Evolutionary conservation across 805 yeast species (phyloP).

Genomic region (Candida broadrunensis): DNA sequence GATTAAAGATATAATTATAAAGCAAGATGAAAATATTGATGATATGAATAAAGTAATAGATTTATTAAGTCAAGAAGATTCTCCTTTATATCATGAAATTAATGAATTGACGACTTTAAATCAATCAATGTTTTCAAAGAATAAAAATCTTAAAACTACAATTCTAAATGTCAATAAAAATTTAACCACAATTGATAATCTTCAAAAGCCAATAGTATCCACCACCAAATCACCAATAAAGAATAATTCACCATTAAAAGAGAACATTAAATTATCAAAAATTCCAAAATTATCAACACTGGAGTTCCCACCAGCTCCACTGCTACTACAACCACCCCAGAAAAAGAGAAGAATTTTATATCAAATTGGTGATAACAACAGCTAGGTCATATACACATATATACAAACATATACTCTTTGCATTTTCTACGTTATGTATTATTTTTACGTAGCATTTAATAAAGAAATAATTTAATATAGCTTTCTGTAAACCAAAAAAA

Average conservation of each 20-base stretch:
- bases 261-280: neutral
- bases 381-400: too few species aligned
- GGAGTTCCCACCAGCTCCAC: neutral
- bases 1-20: neutral
- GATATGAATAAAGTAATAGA: neutral
- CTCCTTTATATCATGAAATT: neutral
- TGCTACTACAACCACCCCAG: neutral
- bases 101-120: neutral
- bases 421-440: too few species aligned
- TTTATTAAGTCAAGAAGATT: neutral
- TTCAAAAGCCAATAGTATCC: neutral
- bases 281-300: neutral
- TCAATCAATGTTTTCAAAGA: constrained; percentile 65
- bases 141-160: constrained; percentile 84
- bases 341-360: neutral
- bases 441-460: too few species aligned
- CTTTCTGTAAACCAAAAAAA: too few species aligned
- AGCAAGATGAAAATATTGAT: neutral
- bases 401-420: too few species aligned
- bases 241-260: neutral
- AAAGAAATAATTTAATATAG: too few species aligned
- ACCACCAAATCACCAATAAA: neutral
- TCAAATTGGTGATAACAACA: neutral
- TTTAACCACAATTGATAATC: neutral
- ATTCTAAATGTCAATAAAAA: constrained; percentile 63